Percentiles rank a stretch among this genome's conserved stretches.
phyloP scores from a whole-genome alignment of 1,284 basidiomycete genomes.

The Fomitopsis palustris region DNA sequence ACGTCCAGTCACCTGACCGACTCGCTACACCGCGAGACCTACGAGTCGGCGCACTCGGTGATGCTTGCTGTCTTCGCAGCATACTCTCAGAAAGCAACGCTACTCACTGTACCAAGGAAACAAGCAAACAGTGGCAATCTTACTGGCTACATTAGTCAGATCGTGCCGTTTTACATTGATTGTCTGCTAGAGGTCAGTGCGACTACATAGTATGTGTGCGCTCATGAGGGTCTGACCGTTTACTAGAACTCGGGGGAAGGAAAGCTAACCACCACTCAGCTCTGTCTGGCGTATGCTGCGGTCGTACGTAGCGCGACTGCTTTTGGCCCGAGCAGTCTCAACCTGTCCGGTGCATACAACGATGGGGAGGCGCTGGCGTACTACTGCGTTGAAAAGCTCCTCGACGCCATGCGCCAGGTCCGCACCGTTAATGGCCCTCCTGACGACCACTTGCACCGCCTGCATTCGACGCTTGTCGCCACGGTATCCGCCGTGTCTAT shows the following conservation, averaged over 20 bases:
- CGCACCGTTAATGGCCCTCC: background rate
- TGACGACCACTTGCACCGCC: conserved; percentile 42
- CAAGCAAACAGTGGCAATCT: conserved; percentile 4
- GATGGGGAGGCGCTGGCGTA: conserved; percentile 44
- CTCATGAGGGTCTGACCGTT: background rate
- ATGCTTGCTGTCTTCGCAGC: conserved; percentile 65
- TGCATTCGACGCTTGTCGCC: conserved; percentile 58
- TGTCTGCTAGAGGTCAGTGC: conserved; percentile 60
- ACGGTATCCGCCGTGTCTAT: conserved; percentile 55
- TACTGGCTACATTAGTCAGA: conserved; percentile 41
- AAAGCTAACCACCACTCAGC: conserved; percentile 52
- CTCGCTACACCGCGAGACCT: conserved; percentile 59
- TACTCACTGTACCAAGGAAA: conserved; percentile 5
- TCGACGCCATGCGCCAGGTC: conserved; percentile 35
- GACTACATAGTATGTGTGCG: background rate
- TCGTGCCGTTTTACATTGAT: conserved; percentile 65
- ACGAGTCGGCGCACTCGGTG: conserved; percentile 74
- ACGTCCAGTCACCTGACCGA: conserved; percentile 49
- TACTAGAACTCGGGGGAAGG: conserved; percentile 60
- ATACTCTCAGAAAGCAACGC: conserved; percentile 40
- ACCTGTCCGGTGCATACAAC: background rate
- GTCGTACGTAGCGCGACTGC: conserved; percentile 56
- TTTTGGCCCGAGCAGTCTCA: conserved; percentile 6
- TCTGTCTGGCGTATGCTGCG: conserved; percentile 63
- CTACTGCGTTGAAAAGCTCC: conserved; percentile 55